phyloP scores from a whole-genome alignment of 108 stramenopile species.

The Epithemia pelagica region DNA sequence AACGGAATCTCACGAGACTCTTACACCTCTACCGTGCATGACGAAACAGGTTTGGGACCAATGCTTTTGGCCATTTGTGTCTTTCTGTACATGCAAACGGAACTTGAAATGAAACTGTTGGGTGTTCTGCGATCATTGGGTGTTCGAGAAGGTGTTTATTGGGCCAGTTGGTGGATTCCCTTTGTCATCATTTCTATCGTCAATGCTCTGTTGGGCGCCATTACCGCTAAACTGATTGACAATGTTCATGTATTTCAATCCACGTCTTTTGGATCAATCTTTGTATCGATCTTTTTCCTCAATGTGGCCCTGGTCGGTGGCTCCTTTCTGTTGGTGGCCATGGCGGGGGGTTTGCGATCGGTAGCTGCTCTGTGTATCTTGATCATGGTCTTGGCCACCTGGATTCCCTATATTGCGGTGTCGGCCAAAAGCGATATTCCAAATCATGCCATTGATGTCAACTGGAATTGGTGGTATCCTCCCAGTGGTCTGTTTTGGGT shows the following conservation, averaged over 20 bases:
- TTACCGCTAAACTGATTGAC: constrained; percentile 19
- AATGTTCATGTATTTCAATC: constrained; percentile 24
- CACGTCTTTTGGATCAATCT: constrained; percentile 27
- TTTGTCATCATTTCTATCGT: constrained; percentile 21
- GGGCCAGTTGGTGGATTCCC: constrained; percentile 34
- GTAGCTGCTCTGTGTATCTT: constrained; percentile 23
- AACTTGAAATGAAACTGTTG: constrained; percentile 31
- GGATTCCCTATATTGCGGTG: too few relatives aligned
- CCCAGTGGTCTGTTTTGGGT: constrained; percentile 15
- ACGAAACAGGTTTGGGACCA: constrained; percentile 30
- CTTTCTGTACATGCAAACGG: constrained; percentile 30
- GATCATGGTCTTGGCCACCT: constrained; percentile 15
- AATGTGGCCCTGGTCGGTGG: constrained; percentile 30
- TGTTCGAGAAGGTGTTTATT: constrained; percentile 30
- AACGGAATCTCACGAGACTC: too few relatives aligned
- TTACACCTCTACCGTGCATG: too few relatives aligned
- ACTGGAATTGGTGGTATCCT: neutral
- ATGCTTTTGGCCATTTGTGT: constrained; percentile 30
- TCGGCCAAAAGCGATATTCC: too few relatives aligned
- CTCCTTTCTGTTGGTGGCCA: constrained; percentile 36
- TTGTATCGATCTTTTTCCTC: constrained; percentile 34
- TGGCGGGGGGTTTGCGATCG: constrained; percentile 27
- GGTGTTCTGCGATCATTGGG: constrained; percentile 34
- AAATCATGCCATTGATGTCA: neutral
- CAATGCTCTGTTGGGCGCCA: constrained; percentile 32